These are phyloP conservation scores for Brassica balearica DNA, from an alignment of 441 rosid genomes.

Conservation along the genomic window DNA sequence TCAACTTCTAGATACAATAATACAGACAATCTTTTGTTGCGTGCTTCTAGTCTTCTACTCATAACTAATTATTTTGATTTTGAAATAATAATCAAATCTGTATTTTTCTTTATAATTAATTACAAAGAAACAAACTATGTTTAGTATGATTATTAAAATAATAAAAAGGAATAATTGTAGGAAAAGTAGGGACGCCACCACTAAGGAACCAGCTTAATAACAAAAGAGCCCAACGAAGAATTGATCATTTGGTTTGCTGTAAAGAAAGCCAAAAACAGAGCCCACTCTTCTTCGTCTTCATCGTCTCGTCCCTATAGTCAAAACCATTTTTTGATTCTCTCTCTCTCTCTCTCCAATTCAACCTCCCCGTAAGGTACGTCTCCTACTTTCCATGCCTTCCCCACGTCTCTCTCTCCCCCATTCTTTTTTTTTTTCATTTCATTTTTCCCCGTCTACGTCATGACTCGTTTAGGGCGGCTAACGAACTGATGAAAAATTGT, in stretches of 20 bases:
- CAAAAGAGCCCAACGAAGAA: slow-evolving; percentile 9
- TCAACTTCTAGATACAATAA: not conserved
- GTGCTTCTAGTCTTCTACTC: not conserved
- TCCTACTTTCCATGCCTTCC: slow-evolving; percentile 71
- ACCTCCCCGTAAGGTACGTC: slow-evolving; percentile 57
- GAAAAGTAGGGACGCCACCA: not conserved
- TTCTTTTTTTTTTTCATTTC: slow-evolving; percentile 9
- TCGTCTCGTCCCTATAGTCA: not conserved
- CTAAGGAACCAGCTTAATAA: not conserved
- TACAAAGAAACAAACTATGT: not conserved
- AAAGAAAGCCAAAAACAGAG: not conserved
- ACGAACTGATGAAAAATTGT: slow-evolving; percentile 1
- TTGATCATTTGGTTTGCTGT: not conserved
- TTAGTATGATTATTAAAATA: not conserved
- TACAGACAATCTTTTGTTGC: not conserved
- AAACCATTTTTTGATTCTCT: not conserved
- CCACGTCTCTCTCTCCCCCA: slow-evolving; percentile 50
- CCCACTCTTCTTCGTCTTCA: not conserved
- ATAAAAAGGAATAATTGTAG: not conserved
- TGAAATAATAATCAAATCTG: not conserved
- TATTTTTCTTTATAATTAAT: no score
- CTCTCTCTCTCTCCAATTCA: slow-evolving; percentile 27
- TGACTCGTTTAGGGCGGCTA: slow-evolving; percentile 4
- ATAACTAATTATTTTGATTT: not conserved
- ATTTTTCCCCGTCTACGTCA: not conserved